These are phyloP conservation scores for Scopulariopsis brevicaulis DNA, from an alignment of 2,329 filamentous ascomycete species.

Conservation along the genomic window DNA sequence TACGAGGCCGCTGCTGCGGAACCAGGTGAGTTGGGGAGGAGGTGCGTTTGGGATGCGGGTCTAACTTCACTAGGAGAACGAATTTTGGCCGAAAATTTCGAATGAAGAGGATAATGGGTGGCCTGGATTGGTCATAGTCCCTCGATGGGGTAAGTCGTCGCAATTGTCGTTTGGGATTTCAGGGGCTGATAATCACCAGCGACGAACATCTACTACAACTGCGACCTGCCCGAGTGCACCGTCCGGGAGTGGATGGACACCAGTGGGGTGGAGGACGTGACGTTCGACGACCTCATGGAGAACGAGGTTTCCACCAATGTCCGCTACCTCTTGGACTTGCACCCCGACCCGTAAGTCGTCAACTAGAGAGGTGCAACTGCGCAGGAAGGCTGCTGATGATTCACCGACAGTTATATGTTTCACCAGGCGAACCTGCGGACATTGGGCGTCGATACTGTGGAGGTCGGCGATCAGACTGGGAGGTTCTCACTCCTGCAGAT, in stretches of 20 bases:
- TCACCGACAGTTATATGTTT: conserved; percentile 36
- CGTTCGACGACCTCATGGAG: conserved; percentile 37
- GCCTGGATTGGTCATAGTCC: conserved; percentile 42
- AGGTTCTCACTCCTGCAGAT: conserved; percentile 42
- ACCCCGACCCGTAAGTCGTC: conserved; percentile 32
- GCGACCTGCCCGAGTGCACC: conserved; percentile 43
- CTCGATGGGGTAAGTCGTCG: conserved; percentile 29
- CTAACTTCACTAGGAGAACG: conserved; percentile 19
- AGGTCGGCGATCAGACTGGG: conserved; percentile 32
- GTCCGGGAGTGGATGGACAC: conserved; percentile 50
- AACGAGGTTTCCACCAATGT: conserved; percentile 40
- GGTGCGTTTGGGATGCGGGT: background rate
- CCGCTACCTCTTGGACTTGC: conserved; percentile 43
- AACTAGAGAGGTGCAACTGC: background rate
- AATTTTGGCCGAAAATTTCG: conserved; percentile 43
- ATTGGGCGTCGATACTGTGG: conserved; percentile 30
- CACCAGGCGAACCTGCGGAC: conserved; percentile 51
- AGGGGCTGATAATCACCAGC: conserved; percentile 15
- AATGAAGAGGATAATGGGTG: conserved; percentile 39
- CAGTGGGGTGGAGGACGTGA: conserved; percentile 38
- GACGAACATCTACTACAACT: conserved; percentile 54
- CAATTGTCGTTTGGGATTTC: background rate
- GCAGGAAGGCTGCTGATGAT: background rate
- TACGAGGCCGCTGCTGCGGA: conserved; percentile 42
- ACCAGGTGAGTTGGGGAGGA: conserved; percentile 15